phyloP scores from a whole-genome alignment of 2,329 filamentous ascomycete genomes.

The Xylaria sp. region DNA sequence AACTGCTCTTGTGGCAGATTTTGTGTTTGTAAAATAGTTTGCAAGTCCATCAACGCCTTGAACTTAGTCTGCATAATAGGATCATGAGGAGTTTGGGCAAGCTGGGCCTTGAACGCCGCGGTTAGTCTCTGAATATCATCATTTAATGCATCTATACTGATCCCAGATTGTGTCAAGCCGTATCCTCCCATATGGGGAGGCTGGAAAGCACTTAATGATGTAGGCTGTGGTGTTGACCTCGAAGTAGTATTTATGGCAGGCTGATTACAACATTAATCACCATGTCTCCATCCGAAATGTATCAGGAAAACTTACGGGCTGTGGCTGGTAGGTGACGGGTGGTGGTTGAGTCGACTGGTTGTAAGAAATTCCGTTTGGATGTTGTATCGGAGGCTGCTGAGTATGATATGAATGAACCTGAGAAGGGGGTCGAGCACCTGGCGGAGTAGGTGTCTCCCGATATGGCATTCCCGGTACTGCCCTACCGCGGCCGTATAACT shows the following conservation, averaged over 20 bases:
- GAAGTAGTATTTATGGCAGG: slow-evolving; percentile 44
- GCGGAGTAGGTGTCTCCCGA: slow-evolving; percentile 79
- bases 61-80: slow-evolving; percentile 79
- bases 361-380: slow-evolving; percentile 48
- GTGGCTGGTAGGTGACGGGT: slow-evolving; percentile 45
- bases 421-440: slow-evolving; percentile 56
- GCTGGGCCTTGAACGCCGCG: slow-evolving; percentile 74
- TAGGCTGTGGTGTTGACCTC: slow-evolving; percentile 54
- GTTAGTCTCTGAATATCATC: slow-evolving; percentile 85
- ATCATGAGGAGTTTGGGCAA: slow-evolving; percentile 81
- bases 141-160: slow-evolving; percentile 79
- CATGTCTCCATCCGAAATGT: background rate
- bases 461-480: slow-evolving; percentile 65
- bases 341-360: slow-evolving; percentile 39
- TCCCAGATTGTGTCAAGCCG: slow-evolving; percentile 56
- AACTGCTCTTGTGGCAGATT: slow-evolving; percentile 83
- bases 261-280: slow-evolving; percentile 35
- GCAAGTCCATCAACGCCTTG: slow-evolving; percentile 85
- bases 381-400: slow-evolving; percentile 52
- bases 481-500: slow-evolving; percentile 62
- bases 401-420: slow-evolving; percentile 48
- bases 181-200: slow-evolving; percentile 54
- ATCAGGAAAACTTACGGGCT: slow-evolving; percentile 44
- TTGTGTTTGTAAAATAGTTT: slow-evolving; percentile 80
- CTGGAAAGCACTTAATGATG: slow-evolving; percentile 54